Base-by-base conservation (phyloP, 1,139 yeast species). In the Pichia sp. region DNA sequence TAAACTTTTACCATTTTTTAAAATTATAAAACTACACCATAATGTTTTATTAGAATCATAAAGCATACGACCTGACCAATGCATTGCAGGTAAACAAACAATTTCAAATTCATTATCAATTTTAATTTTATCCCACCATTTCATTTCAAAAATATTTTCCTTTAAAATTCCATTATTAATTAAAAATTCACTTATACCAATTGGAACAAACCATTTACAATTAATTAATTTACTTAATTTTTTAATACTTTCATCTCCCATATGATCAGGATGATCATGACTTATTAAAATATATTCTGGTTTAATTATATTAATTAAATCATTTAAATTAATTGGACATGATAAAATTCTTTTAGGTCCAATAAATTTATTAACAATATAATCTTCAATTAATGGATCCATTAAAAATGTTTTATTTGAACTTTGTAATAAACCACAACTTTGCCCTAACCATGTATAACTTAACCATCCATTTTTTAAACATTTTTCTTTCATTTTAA, bases 21-120 rank as follows among this genome's bases (percentile, higher is more conserved):
- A 68, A 10, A 90, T 62, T 51, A 90, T 60, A 58, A 82, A 90
- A 0, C 96, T 87, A 54, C 95, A 85, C 97, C 97, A 90, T 41
- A 90, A 66, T 0, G 95, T 78, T 30, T 70, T 68, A 62, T 90
- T 90, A 2, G 95, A 76, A 61, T 90, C 97, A 27, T 81, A 60
- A 28, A 90, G 64, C 39, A 76, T 75, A 37, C 96, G 65, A 0
- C 97, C 97, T 1, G 95, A 85, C 97, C 97, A 90, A 64, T 90
- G 97, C 97, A 90, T 90, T 0, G 97, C 87, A 0, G 97, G 97
- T 0, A 94, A 76, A 63, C 97, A 87, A 1, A 87, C 89, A 30
- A 90, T 69, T 54, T 86, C 90, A 68, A 84, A 87, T 24, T 73
- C 68, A 47, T 78, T 82, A 2, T 68, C 65, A 4, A 47, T 12